These are phyloP conservation scores for Aspergillus incahuasiensis DNA, from an alignment of 495 filamentous ascomycete species.

Conservation along the genomic window DNA sequence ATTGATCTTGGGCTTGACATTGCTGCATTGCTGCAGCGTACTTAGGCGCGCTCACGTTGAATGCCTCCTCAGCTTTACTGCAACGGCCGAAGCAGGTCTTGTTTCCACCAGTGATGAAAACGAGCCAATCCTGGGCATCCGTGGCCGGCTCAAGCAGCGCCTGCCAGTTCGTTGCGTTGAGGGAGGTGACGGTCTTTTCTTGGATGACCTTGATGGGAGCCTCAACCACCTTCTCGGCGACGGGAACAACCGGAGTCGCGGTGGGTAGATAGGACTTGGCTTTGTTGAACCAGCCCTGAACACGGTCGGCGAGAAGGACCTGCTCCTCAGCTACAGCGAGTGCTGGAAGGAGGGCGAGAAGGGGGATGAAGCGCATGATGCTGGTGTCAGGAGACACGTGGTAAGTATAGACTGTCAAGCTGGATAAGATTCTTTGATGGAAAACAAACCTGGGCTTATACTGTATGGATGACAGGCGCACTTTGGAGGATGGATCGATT, in stretches of 20 bases:
- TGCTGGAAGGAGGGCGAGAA: constrained; percentile 61
- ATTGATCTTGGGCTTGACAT: background rate
- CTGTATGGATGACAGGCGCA: constrained; percentile 14
- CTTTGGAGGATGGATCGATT: constrained; percentile 16
- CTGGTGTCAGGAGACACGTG: constrained; percentile 9
- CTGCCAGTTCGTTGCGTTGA: constrained; percentile 73
- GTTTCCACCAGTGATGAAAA: constrained; percentile 79
- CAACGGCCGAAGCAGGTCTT: constrained; percentile 77
- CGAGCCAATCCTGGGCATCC: constrained; percentile 71
- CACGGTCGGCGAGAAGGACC: constrained; percentile 63
- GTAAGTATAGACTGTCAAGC: constrained; percentile 2
- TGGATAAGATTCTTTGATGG: background rate
- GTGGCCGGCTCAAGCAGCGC: constrained; percentile 58
- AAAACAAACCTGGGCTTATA: constrained; percentile 22
- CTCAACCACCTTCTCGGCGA: constrained; percentile 48
- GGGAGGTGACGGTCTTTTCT: constrained; percentile 49
- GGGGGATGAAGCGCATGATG: constrained; percentile 65
- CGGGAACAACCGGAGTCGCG: constrained; percentile 42
- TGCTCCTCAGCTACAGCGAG: constrained; percentile 70
- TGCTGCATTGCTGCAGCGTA: background rate
- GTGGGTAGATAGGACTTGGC: constrained; percentile 56
- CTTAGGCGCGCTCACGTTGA: constrained; percentile 44
- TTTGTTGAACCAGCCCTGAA: constrained; percentile 61
- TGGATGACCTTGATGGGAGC: constrained; percentile 50
- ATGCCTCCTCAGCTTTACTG: constrained; percentile 47